Conservation (phyloP, 257 asterid genomes). For the Eustoma russellianum region DNA sequence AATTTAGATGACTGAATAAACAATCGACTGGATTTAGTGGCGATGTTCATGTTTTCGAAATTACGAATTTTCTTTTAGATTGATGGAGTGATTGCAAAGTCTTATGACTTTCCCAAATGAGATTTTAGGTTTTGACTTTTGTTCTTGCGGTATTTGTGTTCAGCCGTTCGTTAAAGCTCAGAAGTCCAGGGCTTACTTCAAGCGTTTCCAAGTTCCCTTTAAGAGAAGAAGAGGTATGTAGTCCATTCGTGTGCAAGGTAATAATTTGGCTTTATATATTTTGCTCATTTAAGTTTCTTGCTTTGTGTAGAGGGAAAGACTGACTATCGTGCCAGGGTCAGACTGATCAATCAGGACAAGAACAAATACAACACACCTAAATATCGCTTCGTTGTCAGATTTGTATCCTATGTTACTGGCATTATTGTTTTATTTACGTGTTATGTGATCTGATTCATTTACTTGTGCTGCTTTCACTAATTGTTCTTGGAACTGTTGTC, state of each 20-base stretch:
- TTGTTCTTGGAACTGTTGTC: too few species aligned
- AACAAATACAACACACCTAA: slow-evolving; percentile 73
- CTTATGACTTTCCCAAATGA: too few species aligned
- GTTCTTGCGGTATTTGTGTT: not conserved
- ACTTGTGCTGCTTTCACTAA: not conserved
- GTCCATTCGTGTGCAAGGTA: too few species aligned
- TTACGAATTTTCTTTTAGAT: too few species aligned
- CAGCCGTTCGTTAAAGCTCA: slow-evolving; percentile 68
- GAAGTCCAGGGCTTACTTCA: slow-evolving; percentile 56
- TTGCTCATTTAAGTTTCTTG: not conserved
- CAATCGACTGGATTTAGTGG: too few species aligned
- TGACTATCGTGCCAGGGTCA: slow-evolving; percentile 65
- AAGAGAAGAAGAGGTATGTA: slow-evolving; percentile 72
- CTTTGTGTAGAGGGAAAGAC: slow-evolving; percentile 53
- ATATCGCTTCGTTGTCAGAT: slow-evolving; percentile 58
- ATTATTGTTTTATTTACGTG: not conserved
- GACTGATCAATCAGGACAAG: slow-evolving; percentile 63
- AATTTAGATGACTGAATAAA: too few species aligned
- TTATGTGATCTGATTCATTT: not conserved
- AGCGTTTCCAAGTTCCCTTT: slow-evolving; percentile 66
- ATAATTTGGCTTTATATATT: not conserved
- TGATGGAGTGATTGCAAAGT: too few species aligned
- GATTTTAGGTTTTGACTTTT: too few species aligned
- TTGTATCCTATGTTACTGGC: slow-evolving; percentile 43
- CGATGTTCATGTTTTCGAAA: too few species aligned